Evolutionary conservation across 352 stramenopile species (phyloP), one percentile per base, ranked within the genome.

Genomic region (Phytophthora aleatoria): DNA sequence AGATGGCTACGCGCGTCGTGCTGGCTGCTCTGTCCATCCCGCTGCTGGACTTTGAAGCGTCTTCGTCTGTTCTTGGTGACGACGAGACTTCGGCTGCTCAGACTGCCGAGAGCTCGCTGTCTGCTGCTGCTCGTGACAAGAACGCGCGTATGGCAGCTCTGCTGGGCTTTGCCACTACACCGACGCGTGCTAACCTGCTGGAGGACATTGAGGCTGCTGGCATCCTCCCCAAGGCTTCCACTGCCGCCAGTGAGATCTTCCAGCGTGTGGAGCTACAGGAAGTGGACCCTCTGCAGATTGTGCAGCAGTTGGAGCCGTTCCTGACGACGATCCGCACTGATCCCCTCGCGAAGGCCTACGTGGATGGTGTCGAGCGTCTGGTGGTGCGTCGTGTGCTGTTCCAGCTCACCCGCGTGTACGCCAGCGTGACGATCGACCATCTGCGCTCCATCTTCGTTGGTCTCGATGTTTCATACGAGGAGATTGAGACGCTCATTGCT

Each of bases 11-110:
- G 45, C 87, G 84, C 39, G 94, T 99, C 30, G 77, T 99, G 16
- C 80, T 99, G 8, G 87, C 96, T 8, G 91, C 95, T 47, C 76
- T 99, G 31, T 98, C 91, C 53, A 98, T 99, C 69, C 96, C 95
- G 9, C 65, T 94, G 47, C 61, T 90, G 30, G 79, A 91, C 36
- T 90, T 92, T 44, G 81, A 90, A 54, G 51, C 77, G 12, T 65
- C 77, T 20, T 74, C 79, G 44, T 67, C 87, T 35, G 83, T 90
- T 56, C 67, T 89, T 20, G 74, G 83, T 2, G 77, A 77, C 48
- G 83, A 85, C 53, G 76, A 78, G 12, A 72, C 80, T 16, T 91
- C 91, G 50, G 78, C 89, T 42, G 77, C 88, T 24, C 59, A 70
- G 58, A 49, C 35, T 8, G 44, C 68, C 1, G 67, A 73, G 5